A percentile compares a stretch with the other conserved stretches of the same genome.
Evolutionary conservation across 495 filamentous ascomycete genomes (phyloP).

Genomic region (Articulospora tetracladia): DNA sequence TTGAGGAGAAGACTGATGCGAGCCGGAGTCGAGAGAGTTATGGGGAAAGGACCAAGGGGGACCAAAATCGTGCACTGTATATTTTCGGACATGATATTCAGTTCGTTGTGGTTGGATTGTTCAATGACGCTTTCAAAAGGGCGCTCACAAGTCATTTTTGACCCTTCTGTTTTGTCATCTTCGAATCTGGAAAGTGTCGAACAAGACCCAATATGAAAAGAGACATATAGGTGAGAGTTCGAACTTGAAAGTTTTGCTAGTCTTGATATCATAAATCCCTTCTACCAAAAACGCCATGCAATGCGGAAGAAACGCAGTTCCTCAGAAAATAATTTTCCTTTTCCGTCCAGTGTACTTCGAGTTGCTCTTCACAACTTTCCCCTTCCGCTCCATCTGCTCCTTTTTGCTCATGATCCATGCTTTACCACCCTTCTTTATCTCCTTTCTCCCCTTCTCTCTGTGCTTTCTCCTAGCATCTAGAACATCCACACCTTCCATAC

Average conservation of each 20-base stretch:
- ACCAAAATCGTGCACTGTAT: too few relatives aligned
- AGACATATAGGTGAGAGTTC: too few relatives aligned
- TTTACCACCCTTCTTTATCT: constrained; percentile 74
- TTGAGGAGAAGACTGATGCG: too few relatives aligned
- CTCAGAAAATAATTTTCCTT: constrained; percentile 37
- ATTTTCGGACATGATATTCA: too few relatives aligned
- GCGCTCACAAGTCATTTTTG: too few relatives aligned
- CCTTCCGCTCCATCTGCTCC: constrained; percentile 89
- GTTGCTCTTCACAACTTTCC: constrained; percentile 84
- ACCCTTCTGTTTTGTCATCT: too few relatives aligned
- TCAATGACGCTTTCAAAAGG: too few relatives aligned
- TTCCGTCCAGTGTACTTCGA: constrained; percentile 93
- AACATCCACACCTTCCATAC: constrained; percentile 86
- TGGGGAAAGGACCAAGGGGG: too few relatives aligned
- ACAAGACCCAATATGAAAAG: too few relatives aligned
- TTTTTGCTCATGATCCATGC: constrained; percentile 93
- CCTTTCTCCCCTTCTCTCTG: constrained; percentile 43
- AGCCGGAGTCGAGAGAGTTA: too few relatives aligned
- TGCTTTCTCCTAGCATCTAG: constrained; percentile 61
- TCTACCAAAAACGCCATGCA: constrained; percentile 22
- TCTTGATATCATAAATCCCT: not conserved
- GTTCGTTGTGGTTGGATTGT: too few relatives aligned
- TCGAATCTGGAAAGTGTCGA: too few relatives aligned
- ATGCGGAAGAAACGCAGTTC: constrained; percentile 4
- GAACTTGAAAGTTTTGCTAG: not conserved